These are phyloP conservation scores for Barnettozyma pratensis DNA, from an alignment of 805 yeast genomes.

Conservation along the genomic window DNA sequence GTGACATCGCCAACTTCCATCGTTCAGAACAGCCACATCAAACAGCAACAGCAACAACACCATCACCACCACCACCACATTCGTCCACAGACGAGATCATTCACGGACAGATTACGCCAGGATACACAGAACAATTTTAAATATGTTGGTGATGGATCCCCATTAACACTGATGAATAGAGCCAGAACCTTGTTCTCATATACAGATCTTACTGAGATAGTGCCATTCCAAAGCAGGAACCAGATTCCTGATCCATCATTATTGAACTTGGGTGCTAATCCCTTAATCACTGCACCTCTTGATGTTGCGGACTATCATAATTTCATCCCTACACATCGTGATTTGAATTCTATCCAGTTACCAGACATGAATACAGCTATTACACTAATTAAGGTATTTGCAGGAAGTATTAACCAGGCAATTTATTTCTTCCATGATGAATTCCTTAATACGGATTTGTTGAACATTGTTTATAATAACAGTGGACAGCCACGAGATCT, in stretches of 20 bases:
- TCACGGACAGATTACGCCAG: no score
- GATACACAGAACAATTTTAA: not conserved
- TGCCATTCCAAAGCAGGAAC: not conserved
- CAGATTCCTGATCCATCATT: not conserved
- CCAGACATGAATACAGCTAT: not conserved
- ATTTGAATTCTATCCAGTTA: not conserved
- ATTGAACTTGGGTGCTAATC: not conserved
- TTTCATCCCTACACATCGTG: not conserved
- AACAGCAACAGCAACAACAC: not conserved
- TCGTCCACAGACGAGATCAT: not conserved
- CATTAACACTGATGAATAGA: slow-evolving; percentile 32
- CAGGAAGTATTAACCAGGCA: not conserved
- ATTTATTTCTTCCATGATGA: slow-evolving; percentile 27
- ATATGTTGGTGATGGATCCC: slow-evolving; percentile 32
- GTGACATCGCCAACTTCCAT: not conserved
- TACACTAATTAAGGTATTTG: not conserved
- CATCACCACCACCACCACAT: not conserved
- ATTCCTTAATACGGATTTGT: slow-evolving; percentile 20
- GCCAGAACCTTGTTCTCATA: slow-evolving; percentile 29
- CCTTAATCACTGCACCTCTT: not conserved
- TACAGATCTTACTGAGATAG: not conserved
- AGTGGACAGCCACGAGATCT: not conserved
- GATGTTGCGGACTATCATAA: not conserved
- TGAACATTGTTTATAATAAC: not conserved
- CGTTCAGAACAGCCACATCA: not conserved